These are phyloP conservation scores for Cladosporium phlei DNA, from an alignment of 2,329 filamentous ascomycete species.

Conservation along the genomic window DNA sequence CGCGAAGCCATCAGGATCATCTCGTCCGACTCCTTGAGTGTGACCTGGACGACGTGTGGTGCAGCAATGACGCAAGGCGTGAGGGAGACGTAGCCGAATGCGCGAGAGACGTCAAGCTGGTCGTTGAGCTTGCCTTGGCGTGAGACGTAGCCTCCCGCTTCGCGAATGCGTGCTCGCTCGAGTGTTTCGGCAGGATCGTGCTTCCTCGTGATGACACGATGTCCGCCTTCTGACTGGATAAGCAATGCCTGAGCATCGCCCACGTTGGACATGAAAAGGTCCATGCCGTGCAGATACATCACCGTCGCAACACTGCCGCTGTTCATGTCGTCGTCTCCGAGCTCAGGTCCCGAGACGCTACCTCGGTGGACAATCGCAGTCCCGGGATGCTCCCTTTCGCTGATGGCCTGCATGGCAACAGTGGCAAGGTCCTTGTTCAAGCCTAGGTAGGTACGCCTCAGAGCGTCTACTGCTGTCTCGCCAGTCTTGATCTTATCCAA, in stretches of 20 bases:
- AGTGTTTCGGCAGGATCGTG: slow-evolving; percentile 84
- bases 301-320: slow-evolving; percentile 91
- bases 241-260: slow-evolving; percentile 94
- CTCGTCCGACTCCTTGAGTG: slow-evolving; percentile 82
- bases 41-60: slow-evolving; percentile 73
- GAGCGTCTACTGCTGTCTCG: slow-evolving; percentile 78
- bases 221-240: slow-evolving; percentile 79
- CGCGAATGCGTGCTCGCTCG: slow-evolving; percentile 83
- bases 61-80: slow-evolving; percentile 92
- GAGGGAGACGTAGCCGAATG: slow-evolving; percentile 89
- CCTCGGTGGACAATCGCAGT: slow-evolving; percentile 59
- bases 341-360: slow-evolving; percentile 66
- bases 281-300: slow-evolving; percentile 80
- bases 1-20: slow-evolving; percentile 86
- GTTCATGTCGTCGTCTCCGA: slow-evolving; percentile 83
- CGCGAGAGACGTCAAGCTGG: slow-evolving; percentile 80
- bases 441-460: slow-evolving; percentile 78
- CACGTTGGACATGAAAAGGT: slow-evolving; percentile 91
- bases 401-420: slow-evolving; percentile 72
- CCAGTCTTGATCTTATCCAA: slow-evolving; percentile 61
- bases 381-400: slow-evolving; percentile 59
- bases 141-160: slow-evolving; percentile 93
- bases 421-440: slow-evolving; percentile 93
- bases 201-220: slow-evolving; percentile 80
- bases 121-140: slow-evolving; percentile 93